A percentile compares a stretch with the other conserved stretches of the same genome.
Evolutionary conservation across 768 basidiomycete species (phyloP).

Genomic region (Boletus tomentosulus): DNA sequence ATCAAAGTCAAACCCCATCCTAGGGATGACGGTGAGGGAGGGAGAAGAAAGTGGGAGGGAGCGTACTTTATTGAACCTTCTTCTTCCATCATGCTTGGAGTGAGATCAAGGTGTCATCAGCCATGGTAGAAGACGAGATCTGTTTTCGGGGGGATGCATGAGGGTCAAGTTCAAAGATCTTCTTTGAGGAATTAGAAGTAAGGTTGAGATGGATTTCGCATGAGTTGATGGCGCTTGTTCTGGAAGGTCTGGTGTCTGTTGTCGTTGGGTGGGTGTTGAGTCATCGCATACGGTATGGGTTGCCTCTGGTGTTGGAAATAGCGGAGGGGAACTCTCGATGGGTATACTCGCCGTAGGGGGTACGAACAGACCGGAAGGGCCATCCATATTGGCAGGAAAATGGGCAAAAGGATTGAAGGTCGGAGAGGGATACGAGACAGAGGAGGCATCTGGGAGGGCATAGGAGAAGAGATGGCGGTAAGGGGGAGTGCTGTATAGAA

Average conservation of each 20-base stretch:
- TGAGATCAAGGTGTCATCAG: conserved; percentile 33
- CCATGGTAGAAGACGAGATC: conserved; percentile 27
- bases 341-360: conserved; percentile 31
- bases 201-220: conserved; percentile 41
- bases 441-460: conserved; percentile 19
- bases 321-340: conserved; percentile 51
- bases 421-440: conserved; percentile 43
- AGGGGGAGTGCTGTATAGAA: conserved; percentile 18
- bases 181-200: conserved; percentile 28
- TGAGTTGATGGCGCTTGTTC: conserved; percentile 36
- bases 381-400: conserved; percentile 34
- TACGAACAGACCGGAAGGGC: conserved; percentile 32
- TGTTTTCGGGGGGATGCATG: conserved; percentile 25
- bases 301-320: conserved; percentile 33
- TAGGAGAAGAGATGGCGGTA: conserved; percentile 21
- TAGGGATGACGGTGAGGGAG: conserved; percentile 24
- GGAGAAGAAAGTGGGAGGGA: neutral
- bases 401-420: conserved; percentile 50
- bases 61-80: conserved; percentile 57
- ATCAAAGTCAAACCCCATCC: conserved; percentile 85
- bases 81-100: conserved; percentile 37
- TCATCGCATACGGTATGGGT: conserved; percentile 38
- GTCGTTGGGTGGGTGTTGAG: conserved; percentile 29
- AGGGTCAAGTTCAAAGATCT: conserved; percentile 24
- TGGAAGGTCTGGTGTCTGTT: conserved; percentile 31